Evolutionary conservation across 805 yeast species (phyloP).

Genomic region (Wickerhamiella cacticola): DNA sequence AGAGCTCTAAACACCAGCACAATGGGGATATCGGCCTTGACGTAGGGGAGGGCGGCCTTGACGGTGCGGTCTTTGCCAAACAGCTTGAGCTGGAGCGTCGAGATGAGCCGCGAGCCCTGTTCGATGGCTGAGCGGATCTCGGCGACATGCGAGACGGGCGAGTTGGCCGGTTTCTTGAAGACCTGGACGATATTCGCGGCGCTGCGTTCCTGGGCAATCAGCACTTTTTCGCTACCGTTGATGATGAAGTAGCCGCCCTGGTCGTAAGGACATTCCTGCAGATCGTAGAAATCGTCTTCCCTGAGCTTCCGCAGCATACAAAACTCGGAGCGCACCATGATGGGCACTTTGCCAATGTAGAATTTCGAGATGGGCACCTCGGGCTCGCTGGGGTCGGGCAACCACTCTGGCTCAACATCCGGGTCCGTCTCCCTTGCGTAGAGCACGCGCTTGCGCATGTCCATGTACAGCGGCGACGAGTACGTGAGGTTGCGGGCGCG

Average conservation of each 20-base stretch:
- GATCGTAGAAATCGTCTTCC: conserved; percentile 86
- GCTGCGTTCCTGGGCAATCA: conserved; percentile 96
- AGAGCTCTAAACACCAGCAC: conserved; percentile 94
- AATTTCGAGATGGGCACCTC: conserved; percentile 71
- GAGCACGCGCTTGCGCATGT: conserved; percentile 82
- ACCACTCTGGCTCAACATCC: conserved; percentile 44
- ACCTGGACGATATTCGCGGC: conserved; percentile 99
- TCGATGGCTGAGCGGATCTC: conserved; percentile 95
- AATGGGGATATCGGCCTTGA: conserved; percentile 92
- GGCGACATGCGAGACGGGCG: conserved; percentile 91
- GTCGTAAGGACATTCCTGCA: conserved; percentile 98
- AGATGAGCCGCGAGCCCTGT: conserved; percentile 90
- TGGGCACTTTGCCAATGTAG: conserved; percentile 92
- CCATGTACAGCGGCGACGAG: conserved; percentile 91
- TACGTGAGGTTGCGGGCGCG: conserved; percentile 91
- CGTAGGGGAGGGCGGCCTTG: conserved; percentile 91
- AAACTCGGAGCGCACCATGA: conserved; percentile 92
- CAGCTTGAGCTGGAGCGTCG: conserved; percentile 86
- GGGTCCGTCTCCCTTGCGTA: conserved; percentile 22
- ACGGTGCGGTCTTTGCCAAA: conserved; percentile 74
- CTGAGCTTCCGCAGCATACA: conserved; percentile 83
- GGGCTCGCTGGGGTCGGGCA: conserved; percentile 43
- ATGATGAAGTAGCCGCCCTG: conserved; percentile 99
- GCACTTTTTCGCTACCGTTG: conserved; percentile 95
- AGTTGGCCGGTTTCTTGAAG: conserved; percentile 92